Evolutionary conservation across 352 stramenopile genomes (phyloP), one percentile per base, ranked within the genome.

Genomic region (Achlya hypogyna): DNA sequence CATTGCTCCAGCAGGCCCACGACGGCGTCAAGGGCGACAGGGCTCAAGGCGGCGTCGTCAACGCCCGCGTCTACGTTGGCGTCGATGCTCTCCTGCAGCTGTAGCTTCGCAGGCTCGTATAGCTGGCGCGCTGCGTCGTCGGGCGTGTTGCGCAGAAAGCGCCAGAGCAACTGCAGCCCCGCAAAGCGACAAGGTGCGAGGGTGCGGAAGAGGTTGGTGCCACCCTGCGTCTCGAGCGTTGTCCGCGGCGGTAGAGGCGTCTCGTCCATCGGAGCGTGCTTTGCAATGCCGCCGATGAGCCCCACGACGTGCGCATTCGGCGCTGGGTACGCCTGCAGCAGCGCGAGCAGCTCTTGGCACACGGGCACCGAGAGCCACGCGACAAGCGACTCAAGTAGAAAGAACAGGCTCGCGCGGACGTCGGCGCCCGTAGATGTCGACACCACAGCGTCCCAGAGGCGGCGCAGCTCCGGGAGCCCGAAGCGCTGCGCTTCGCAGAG

Each of bases 401-500:
- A 70, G 23, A 70, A 65, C 9, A 53, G 27, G 14, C 32, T 65
- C 34, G 63, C 52, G 25, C 63, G 63, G 20, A 65, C 23, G 29
- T 70, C 63, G 16, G 31, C 28, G n/a, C 63, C 51, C 12, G 25
- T 70, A 4, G 52, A 63, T 4, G 29, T 70, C 8, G 52, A 53
- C 2, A 51, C 22, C 5, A 65, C 27, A 0, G 63, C 63, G 12
- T 70, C n/a, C 63, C 63, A 70, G 5, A 70, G 16, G n/a, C 47
- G 12, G 25, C 52, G 22, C 27, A 70, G 35, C 28, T 23, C 18
- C 20, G 52, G 34, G 4, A 65, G 14, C 2, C 22, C 35, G 31
- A 70, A 70, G 4, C 28, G 20, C 0, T 70, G 18, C n/a, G 52
- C 63, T 32, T 65, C 63, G 27, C 52, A 63, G 25, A 70, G 40